Evolutionary conservation across 352 stramenopile genomes (phyloP).

Genomic region (Pythium plurisporium): DNA sequence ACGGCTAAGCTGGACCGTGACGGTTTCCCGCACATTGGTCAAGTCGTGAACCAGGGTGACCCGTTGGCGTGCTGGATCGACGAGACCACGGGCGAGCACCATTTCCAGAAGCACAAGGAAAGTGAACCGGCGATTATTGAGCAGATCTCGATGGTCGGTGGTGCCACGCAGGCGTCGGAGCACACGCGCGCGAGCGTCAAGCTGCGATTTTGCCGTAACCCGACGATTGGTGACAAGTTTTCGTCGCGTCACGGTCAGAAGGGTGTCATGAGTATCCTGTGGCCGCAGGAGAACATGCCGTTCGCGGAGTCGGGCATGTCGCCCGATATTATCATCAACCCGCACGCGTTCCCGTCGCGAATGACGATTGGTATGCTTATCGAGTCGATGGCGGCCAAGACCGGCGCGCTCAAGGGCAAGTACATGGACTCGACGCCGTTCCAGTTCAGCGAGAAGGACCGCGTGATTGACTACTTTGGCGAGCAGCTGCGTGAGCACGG

Average conservation of each 20-base stretch:
- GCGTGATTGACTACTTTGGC: constrained; percentile 99
- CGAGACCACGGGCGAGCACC: constrained; percentile 88
- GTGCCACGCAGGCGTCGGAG: constrained; percentile 58
- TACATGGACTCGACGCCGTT: constrained; percentile 99
- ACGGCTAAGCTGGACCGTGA: constrained; percentile 91
- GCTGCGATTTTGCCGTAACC: constrained; percentile 98
- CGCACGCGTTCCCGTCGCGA: constrained; percentile 96
- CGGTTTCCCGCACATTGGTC: constrained; percentile 95
- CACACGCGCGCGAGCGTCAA: constrained; percentile 93
- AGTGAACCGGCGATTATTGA: constrained; percentile 97
- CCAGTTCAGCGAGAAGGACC: constrained; percentile 98
- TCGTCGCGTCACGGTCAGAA: constrained; percentile 99
- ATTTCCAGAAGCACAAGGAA: constrained; percentile 97
- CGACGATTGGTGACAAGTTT: constrained; percentile 99
- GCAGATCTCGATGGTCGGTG: constrained; percentile 86
- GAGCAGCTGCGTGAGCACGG: constrained; percentile 96
- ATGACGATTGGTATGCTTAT: constrained; percentile 98
- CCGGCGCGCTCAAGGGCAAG: constrained; percentile 96
- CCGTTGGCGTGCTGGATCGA: constrained; percentile 96
- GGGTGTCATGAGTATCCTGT: constrained; percentile 98
- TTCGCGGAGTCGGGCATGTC: constrained; percentile 98
- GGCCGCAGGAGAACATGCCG: constrained; percentile 98
- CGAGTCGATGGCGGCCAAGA: constrained; percentile 99
- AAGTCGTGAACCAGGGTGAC: constrained; percentile 93
- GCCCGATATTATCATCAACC: constrained; percentile 99